These are phyloP conservation scores for Geranomyces michiganensis DNA, from an alignment of 192 early-diverging fungal genomes.

Conservation along the genomic window DNA sequence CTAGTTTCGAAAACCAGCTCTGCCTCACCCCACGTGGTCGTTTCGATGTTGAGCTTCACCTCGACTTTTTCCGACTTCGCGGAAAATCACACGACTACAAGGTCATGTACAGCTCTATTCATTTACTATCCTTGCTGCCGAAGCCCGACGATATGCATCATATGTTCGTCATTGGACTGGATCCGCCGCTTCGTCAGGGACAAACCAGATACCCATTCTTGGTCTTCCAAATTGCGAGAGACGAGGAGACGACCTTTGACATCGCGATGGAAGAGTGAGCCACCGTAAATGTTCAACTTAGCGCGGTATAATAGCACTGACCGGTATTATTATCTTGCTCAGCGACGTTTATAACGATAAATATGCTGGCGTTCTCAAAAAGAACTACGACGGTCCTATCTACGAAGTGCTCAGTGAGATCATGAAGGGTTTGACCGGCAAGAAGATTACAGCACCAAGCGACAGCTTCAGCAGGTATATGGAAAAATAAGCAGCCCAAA, in stretches of 20 bases:
- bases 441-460: slow-evolving; percentile 71
- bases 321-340: background rate
- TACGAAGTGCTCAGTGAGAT: slow-evolving; percentile 86
- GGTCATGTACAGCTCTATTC: slow-evolving; percentile 83
- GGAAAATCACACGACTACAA: slow-evolving; percentile 99
- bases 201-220: slow-evolving; percentile 94
- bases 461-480: background rate
- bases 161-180: slow-evolving; percentile 90
- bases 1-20: slow-evolving; percentile 83
- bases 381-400: slow-evolving; percentile 82
- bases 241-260: slow-evolving; percentile 84
- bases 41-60: slow-evolving; percentile 93
- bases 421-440: slow-evolving; percentile 79
- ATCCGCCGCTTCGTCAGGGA: slow-evolving; percentile 95
- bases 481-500: background rate
- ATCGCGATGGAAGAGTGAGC: slow-evolving; percentile 77
- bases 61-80: slow-evolving; percentile 86
- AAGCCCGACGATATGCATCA: slow-evolving; percentile 94
- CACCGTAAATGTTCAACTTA: background rate
- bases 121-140: slow-evolving; percentile 82
- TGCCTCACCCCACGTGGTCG: slow-evolving; percentile 95
- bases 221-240: slow-evolving; percentile 93
- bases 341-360: background rate
- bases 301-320: background rate
- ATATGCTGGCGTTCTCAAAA: slow-evolving; percentile 76